Percentiles rank a stretch among this genome's conserved stretches.
Conservation (phyloP, 2,329 filamentous ascomycete species). For the Neopestalotiopsis rosae region DNA sequence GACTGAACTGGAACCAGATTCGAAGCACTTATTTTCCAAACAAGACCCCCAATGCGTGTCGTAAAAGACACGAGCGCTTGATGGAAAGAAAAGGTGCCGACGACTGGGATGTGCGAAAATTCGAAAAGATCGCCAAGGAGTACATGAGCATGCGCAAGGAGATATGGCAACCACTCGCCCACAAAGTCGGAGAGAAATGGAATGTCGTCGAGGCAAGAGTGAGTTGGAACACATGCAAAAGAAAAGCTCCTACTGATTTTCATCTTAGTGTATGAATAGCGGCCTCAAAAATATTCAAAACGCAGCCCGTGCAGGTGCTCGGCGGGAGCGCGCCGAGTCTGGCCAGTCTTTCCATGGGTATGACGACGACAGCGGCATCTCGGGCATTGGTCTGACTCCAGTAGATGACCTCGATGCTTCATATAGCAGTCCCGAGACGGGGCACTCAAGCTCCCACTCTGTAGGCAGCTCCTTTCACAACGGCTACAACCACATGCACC, state of each 20-base stretch:
- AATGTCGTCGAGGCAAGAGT: constrained; percentile 70
- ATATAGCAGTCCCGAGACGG: constrained; percentile 61
- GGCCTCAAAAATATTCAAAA: constrained; percentile 82
- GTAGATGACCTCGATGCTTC: constrained; percentile 64
- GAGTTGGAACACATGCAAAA: constrained; percentile 26
- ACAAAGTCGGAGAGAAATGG: constrained; percentile 83
- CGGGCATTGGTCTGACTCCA: constrained; percentile 62
- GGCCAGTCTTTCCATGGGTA: constrained; percentile 51
- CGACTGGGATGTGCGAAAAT: constrained; percentile 78
- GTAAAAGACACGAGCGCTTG: constrained; percentile 85
- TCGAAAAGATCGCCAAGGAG: constrained; percentile 75
- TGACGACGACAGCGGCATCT: constrained; percentile 76
- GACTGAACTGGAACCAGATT: constrained; percentile 85
- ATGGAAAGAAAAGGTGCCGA: constrained; percentile 77
- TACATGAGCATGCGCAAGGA: constrained; percentile 82
- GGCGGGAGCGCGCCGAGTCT: constrained; percentile 66
- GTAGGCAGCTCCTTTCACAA: constrained; percentile 39
- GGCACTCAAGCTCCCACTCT: constrained; percentile 49
- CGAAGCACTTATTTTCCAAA: constrained; percentile 75
- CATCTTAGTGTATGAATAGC: constrained; percentile 76
- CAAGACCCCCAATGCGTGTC: constrained; percentile 84
- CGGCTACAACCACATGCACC: constrained; percentile 34
- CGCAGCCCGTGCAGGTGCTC: constrained; percentile 67
- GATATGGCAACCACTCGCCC: constrained; percentile 79
- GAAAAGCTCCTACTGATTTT: neutral